These are phyloP conservation scores for Chytriomyces sp. DNA, from an alignment of 192 early-diverging fungal species.

Conservation along the genomic window DNA sequence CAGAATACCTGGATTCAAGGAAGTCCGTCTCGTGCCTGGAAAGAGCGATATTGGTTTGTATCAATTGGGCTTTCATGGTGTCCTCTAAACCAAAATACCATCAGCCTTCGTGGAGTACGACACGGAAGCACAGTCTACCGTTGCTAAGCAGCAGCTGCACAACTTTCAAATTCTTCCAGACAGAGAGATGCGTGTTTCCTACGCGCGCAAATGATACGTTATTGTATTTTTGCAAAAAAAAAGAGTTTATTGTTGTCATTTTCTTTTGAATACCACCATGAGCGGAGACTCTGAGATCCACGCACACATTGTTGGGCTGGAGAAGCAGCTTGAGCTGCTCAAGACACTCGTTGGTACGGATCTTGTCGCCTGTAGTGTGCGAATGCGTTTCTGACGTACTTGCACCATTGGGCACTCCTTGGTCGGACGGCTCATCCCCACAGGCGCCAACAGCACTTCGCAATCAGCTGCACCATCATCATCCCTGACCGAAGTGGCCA, in stretches of 20 bases:
- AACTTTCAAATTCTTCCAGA: constrained; percentile 65
- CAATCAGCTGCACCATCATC: background rate
- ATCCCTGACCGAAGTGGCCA: background rate
- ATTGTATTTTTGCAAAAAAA: background rate
- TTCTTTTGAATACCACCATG: background rate
- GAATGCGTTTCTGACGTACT: background rate
- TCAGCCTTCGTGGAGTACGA: constrained; percentile 95
- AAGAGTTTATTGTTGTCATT: background rate
- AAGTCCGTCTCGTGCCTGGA: constrained; percentile 91
- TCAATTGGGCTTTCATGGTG: background rate
- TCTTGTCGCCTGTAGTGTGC: background rate
- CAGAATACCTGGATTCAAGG: constrained; percentile 84
- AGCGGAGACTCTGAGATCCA: constrained; percentile 15
- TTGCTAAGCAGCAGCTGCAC: constrained; percentile 74
- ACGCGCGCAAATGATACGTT: constrained; percentile 66
- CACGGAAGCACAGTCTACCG: constrained; percentile 76
- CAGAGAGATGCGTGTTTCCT: constrained; percentile 80
- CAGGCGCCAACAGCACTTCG: background rate
- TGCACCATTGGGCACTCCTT: background rate
- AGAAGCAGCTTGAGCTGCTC: constrained; percentile 24
- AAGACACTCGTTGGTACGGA: constrained; percentile 15
- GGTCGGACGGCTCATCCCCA: background rate
- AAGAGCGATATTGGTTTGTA: constrained; percentile 77
- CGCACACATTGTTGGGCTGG: constrained; percentile 20
- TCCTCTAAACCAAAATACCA: too few species aligned